Evolutionary conservation across 768 basidiomycete species (phyloP).

Genomic region (Cantharellus anzutake): DNA sequence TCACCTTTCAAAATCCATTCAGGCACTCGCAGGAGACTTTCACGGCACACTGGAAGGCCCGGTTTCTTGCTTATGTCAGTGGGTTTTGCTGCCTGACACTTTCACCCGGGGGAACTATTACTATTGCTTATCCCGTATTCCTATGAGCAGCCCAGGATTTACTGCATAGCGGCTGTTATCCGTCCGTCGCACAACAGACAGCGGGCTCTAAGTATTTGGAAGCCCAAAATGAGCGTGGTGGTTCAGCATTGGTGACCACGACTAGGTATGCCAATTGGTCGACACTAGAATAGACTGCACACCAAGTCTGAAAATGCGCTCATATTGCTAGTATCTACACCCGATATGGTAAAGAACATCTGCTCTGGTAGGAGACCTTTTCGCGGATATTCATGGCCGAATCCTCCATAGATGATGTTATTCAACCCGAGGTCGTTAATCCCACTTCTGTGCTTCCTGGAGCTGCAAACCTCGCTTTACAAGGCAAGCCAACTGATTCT

Average conservation of each 20-base stretch:
- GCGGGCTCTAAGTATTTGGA: constrained; percentile 12
- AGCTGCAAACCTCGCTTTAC: constrained; percentile 5
- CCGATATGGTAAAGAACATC: neutral
- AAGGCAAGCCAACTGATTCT: neutral
- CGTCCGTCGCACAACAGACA: constrained; percentile 13
- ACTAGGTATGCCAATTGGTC: neutral
- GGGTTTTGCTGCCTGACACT: neutral
- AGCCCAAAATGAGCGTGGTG: constrained; percentile 11
- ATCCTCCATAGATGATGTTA: constrained; percentile 12
- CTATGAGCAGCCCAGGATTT: neutral
- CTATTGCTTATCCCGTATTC: neutral
- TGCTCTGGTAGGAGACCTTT: neutral
- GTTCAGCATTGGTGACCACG: constrained; percentile 13
- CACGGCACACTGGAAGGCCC: constrained; percentile 10
- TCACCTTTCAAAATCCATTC: neutral
- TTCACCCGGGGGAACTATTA: neutral
- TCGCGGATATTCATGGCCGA: neutral
- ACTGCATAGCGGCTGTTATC: neutral
- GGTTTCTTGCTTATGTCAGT: neutral
- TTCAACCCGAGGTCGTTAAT: constrained; percentile 11
- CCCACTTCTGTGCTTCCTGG: constrained; percentile 10
- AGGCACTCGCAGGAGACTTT: constrained; percentile 9
- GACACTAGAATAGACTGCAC: too few relatives aligned
- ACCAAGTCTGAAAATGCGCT: too few relatives aligned
- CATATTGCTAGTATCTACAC: constrained; percentile 9